These are phyloP conservation scores for Colletotrichum chlorophyti DNA, from an alignment of 2,329 filamentous ascomycete genomes.

Conservation along the genomic window DNA sequence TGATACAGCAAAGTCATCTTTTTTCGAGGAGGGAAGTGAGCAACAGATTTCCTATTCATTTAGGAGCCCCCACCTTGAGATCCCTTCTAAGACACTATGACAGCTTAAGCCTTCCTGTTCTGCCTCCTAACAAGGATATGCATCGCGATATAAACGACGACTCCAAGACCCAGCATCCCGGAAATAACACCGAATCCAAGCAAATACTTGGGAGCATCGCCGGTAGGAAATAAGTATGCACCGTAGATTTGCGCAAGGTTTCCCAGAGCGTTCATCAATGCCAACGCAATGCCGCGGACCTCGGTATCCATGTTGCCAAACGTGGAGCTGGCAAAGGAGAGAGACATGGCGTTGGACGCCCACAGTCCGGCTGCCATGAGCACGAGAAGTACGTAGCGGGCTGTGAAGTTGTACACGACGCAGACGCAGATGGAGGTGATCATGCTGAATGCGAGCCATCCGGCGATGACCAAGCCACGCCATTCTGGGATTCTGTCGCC, in stretches of 20 bases:
- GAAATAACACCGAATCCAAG: constrained; percentile 41
- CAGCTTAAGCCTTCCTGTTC: too few species aligned
- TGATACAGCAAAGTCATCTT: too few species aligned
- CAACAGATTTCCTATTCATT: too few species aligned
- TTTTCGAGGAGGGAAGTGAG: too few species aligned
- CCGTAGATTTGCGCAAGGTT: constrained; percentile 64
- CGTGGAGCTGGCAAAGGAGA: constrained; percentile 58
- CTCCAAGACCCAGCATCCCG: constrained; percentile 41
- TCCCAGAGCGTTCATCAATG: constrained; percentile 60
- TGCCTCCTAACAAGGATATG: constrained; percentile 19
- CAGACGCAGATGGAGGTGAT: constrained; percentile 47
- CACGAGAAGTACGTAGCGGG: constrained; percentile 60
- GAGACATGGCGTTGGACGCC: constrained; percentile 56
- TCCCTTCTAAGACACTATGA: too few species aligned
- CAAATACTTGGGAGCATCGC: constrained; percentile 55
- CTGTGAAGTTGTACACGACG: constrained; percentile 55
- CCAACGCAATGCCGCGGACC: constrained; percentile 58
- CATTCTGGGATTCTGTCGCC: constrained; percentile 52
- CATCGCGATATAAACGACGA: constrained; percentile 14
- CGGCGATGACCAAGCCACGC: constrained; percentile 55
- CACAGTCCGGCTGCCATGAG: constrained; percentile 63
- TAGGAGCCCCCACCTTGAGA: too few species aligned
- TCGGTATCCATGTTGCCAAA: constrained; percentile 52
- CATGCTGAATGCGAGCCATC: constrained; percentile 51
- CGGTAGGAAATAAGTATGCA: constrained; percentile 56